These are phyloP conservation scores for Rhododendron vialii DNA, from an alignment of 148 eudicot genomes.

Conservation along the genomic window DNA sequence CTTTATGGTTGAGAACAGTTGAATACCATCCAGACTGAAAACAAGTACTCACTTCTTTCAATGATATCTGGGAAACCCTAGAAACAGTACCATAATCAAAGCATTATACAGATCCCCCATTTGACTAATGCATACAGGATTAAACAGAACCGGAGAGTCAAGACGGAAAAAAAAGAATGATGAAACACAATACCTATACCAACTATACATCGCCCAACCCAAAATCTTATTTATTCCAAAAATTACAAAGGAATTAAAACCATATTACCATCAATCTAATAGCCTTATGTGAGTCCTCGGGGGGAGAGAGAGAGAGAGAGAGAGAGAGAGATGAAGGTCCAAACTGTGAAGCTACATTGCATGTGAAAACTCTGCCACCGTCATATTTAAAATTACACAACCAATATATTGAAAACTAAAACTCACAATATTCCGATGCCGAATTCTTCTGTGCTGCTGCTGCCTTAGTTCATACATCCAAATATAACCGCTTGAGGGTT, in stretches of 20 bases:
- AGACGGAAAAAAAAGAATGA: not conserved
- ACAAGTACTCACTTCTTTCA: not conserved
- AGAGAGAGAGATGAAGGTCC: not conserved
- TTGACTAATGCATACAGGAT: not conserved
- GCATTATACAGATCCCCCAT: constrained; percentile 6
- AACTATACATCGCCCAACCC: constrained; percentile 16
- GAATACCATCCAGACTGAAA: constrained; percentile 1
- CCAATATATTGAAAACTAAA: constrained; percentile 3
- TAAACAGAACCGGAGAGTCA: not conserved
- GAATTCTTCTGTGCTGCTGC: not conserved
- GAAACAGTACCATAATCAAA: not conserved
- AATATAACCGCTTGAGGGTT: not conserved
- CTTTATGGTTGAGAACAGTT: not conserved
- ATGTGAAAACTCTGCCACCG: not conserved
- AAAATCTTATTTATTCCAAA: constrained; percentile 8
- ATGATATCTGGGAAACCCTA: constrained; percentile 1
- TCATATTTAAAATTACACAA: constrained; percentile 4
- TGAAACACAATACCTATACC: constrained; percentile 11
- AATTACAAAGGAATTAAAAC: constrained; percentile 14
- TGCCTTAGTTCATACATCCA: not conserved
- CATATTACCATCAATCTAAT: not conserved
- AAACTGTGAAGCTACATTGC: not conserved
- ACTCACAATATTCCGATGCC: not conserved
- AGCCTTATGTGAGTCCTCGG: constrained; percentile 2
- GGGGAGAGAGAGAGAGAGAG: not conserved